Evolutionary conservation across 768 basidiomycete species (phyloP), one percentile per base, ranked within the genome.

Genomic region (Tubosaeta brunneosetosa): DNA sequence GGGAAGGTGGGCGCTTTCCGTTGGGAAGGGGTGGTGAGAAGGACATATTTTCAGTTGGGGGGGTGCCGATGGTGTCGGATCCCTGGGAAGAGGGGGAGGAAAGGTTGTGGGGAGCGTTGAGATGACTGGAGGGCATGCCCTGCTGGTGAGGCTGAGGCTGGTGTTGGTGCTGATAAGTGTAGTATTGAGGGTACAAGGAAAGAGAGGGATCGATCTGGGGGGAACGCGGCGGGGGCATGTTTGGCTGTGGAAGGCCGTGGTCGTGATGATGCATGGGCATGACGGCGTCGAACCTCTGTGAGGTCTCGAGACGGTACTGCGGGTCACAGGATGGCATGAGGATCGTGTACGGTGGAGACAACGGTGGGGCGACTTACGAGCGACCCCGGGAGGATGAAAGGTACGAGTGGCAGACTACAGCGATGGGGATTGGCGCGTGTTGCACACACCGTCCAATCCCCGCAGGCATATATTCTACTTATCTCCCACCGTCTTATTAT

Each of bases 31-130:
- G 73, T 1, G 74, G 74, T 0, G 80, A 73, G 55, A 77, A 82
- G 34, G 69, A 59, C 69, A 77, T 74, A 47, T 74, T 74, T 57
- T 89, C 88, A 6, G 80, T 79, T 3, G 84, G 85, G 0, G 87
- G 86, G 0, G 87, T 88, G 27, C 83, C 85, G 55, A 88, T 76
- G 17, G 84, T 77, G 60, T 90, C 86, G 10, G 89, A 91, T 57
- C 80, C 86, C 61, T 87, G 86, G 0, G 87, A 88, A 11, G 89
- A 89, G 12, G 89, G 88, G 0, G 89, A 88, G 5, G 88, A 85
- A 55, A 86, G 82, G 64, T 73, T 81, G 13, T 77, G 74, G 8
- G 79, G 75, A 37, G 85, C 66, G 10, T 79, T 68, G 34, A 85
- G 74, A 55, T 84, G 85, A 48, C 76, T 80, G 16, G 77, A 73